These are phyloP conservation scores for Irpex lacteus DNA, from an alignment of 1,284 basidiomycete genomes.

Conservation along the genomic window DNA sequence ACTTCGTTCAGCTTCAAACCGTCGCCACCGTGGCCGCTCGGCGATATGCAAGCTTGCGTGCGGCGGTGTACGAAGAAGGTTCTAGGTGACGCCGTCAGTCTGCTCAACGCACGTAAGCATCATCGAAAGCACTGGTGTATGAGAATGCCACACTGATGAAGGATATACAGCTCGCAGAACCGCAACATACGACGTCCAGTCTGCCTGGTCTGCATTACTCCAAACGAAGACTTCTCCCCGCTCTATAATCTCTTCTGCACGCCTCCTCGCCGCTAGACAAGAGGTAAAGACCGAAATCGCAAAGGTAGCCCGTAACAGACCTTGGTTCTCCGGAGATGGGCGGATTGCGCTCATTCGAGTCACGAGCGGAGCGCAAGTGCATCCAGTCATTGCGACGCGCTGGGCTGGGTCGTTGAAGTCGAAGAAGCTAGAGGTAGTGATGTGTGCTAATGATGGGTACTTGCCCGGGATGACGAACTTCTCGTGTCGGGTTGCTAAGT, in stretches of 20 bases:
- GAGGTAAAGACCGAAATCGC: constrained; percentile 27
- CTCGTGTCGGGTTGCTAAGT: constrained; percentile 26
- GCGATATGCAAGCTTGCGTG: constrained; percentile 24
- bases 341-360: constrained; percentile 30
- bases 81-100: constrained; percentile 27
- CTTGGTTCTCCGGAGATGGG: constrained; percentile 30
- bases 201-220: constrained; percentile 22
- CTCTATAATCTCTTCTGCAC: constrained; percentile 9
- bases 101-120: constrained; percentile 31
- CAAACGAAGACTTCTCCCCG: not conserved
- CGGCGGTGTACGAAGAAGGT: constrained; percentile 30
- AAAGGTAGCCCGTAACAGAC: constrained; percentile 25
- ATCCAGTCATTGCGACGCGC: constrained; percentile 32
- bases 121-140: not conserved
- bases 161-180: constrained; percentile 21
- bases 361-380: constrained; percentile 29
- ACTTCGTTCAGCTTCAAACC: constrained; percentile 24
- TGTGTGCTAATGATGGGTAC: constrained; percentile 32
- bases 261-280: constrained; percentile 22
- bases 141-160: not conserved
- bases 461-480: constrained; percentile 30
- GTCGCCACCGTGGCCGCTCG: constrained; percentile 22
- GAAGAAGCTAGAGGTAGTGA: constrained; percentile 29
- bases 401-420: constrained; percentile 31
- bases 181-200: constrained; percentile 21